phyloP scores from a whole-genome alignment of 805 yeast genomes.

The Myxozyma monticola region DNA sequence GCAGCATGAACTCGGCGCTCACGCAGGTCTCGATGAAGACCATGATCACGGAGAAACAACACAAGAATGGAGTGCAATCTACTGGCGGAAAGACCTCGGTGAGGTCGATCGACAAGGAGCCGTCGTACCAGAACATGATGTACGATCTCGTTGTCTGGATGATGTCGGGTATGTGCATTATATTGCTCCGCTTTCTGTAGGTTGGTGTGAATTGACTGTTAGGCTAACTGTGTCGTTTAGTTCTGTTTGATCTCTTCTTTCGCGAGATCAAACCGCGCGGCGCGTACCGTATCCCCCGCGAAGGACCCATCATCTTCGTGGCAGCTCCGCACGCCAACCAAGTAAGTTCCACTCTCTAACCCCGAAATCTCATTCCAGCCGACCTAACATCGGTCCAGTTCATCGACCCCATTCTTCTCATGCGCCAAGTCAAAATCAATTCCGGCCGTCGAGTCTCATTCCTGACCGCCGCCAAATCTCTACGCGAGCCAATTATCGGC shows the following conservation, averaged over 20 bases:
- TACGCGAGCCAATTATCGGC: slow-evolving; percentile 67
- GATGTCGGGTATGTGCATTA: slow-evolving; percentile 3
- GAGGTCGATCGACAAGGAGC: slow-evolving; percentile 9
- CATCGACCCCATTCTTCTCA: slow-evolving; percentile 77
- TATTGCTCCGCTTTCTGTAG: background rate
- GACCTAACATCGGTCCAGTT: slow-evolving; percentile 42
- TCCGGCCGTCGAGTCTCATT: slow-evolving; percentile 72
- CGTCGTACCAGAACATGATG: background rate
- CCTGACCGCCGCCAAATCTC: slow-evolving; percentile 80
- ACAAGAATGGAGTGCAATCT: too few species aligned
- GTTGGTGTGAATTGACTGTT: background rate
- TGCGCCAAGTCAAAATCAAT: slow-evolving; percentile 72
- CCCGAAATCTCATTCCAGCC: background rate
- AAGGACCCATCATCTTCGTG: slow-evolving; percentile 87
- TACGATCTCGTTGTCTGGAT: slow-evolving; percentile 8
- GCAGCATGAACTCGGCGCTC: too few species aligned
- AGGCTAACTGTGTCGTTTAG: slow-evolving; percentile 30
- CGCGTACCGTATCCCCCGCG: slow-evolving; percentile 65
- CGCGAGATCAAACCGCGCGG: slow-evolving; percentile 89
- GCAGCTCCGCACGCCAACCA: slow-evolving; percentile 98
- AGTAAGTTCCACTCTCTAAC: slow-evolving; percentile 11
- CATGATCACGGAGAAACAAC: too few species aligned
- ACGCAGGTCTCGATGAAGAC: too few species aligned
- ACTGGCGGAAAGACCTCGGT: too few species aligned
- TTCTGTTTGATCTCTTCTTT: slow-evolving; percentile 68